These are phyloP conservation scores for Fonsecaea pedrosoi DNA, from an alignment of 2,329 filamentous ascomycete species.

Conservation along the genomic window DNA sequence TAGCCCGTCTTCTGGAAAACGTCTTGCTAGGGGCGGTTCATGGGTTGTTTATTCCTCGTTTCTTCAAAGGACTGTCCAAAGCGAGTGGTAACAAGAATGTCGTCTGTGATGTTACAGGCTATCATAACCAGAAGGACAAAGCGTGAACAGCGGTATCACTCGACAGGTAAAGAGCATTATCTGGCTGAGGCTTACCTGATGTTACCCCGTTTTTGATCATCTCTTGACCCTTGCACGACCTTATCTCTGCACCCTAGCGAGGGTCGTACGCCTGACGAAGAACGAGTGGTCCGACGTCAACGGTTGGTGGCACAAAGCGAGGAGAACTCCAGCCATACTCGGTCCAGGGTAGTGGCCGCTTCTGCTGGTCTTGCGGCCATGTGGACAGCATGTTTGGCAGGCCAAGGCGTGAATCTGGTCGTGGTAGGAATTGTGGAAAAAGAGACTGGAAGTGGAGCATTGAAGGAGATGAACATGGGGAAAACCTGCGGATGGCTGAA, in stretches of 20 bases:
- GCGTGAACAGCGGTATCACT: neutral
- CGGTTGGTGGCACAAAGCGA: neutral
- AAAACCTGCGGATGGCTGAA: neutral
- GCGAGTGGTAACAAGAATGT: conserved; percentile 15
- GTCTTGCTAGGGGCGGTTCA: neutral
- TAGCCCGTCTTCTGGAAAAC: conserved; percentile 10
- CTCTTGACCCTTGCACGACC: conserved; percentile 8
- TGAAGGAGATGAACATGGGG: neutral
- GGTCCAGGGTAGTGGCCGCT: neutral
- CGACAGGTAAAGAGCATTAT: neutral
- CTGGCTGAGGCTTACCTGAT: conserved; percentile 5
- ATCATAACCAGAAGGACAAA: neutral
- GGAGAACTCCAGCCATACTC: neutral
- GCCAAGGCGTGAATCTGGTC: neutral
- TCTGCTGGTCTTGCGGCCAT: neutral
- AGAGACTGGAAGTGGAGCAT: neutral
- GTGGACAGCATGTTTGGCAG: neutral
- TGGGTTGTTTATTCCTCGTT: neutral
- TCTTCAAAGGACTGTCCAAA: conserved; percentile 4
- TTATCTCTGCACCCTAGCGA: conserved; percentile 23
- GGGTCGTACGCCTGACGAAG: neutral
- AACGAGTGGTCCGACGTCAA: neutral
- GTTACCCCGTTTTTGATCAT: neutral
- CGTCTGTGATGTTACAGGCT: conserved; percentile 1
- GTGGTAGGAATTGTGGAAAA: neutral